Percentiles rank a stretch among this genome's conserved stretches.
These are phyloP conservation scores for Pestalotiopsis sp. DNA, from an alignment of 2,329 filamentous ascomycete genomes.

Conservation along the genomic window DNA sequence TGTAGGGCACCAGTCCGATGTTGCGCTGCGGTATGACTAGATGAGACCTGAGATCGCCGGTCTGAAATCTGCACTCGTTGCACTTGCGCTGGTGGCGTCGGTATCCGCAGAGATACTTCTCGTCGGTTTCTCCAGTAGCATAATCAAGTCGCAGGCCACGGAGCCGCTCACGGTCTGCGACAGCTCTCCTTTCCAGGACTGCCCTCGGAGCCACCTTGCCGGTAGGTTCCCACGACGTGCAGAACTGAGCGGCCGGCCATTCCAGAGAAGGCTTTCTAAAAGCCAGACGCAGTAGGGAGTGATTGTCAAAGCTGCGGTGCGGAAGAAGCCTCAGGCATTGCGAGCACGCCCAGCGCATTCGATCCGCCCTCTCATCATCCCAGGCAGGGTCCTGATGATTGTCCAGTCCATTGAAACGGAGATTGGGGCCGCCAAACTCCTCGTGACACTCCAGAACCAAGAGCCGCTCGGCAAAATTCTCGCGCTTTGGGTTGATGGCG, in stretches of 20 bases:
- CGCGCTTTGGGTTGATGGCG: slow-evolving; percentile 12
- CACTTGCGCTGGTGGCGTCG: slow-evolving; percentile 17
- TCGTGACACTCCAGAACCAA: slow-evolving; percentile 16
- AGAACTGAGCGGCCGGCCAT: neutral
- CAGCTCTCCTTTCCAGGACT: slow-evolving; percentile 1
- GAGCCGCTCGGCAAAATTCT: slow-evolving; percentile 16
- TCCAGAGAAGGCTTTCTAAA: slow-evolving; percentile 17
- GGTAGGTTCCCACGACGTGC: slow-evolving; percentile 14
- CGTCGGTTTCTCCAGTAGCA: slow-evolving; percentile 2
- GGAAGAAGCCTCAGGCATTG: slow-evolving; percentile 18
- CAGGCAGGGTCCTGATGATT: slow-evolving; percentile 13
- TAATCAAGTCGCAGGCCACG: slow-evolving; percentile 1
- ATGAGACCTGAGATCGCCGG: slow-evolving; percentile 10
- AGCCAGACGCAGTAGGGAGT: slow-evolving; percentile 16
- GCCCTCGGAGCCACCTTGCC: neutral
- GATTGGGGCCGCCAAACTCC: slow-evolving; percentile 10
- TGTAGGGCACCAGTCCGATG: neutral
- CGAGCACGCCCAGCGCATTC: slow-evolving; percentile 17
- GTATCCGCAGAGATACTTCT: slow-evolving; percentile 10
- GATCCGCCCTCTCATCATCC: slow-evolving; percentile 7
- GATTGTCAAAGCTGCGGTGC: slow-evolving; percentile 18
- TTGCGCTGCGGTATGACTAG: neutral
- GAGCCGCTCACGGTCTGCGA: neutral
- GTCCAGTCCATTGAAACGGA: neutral
- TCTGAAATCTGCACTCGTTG: slow-evolving; percentile 17